phyloP scores from a whole-genome alignment of 2,329 filamentous ascomycete genomes.

The Botryotinia convoluta region DNA sequence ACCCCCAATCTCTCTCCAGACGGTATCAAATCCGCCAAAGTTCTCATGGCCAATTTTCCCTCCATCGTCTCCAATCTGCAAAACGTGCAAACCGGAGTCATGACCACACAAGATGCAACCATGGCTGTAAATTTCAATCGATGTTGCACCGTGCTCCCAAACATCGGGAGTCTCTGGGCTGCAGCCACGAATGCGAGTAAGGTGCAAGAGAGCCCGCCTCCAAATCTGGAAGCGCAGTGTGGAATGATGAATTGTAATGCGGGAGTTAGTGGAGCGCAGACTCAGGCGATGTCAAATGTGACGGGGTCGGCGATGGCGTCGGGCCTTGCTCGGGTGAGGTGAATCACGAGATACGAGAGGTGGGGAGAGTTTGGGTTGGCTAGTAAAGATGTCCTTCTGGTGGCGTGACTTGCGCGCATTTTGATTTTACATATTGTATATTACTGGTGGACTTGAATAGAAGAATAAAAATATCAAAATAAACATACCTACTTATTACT shows the following conservation, averaged over 20 bases:
- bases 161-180: constrained; percentile 23
- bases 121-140: constrained; percentile 27
- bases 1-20: constrained; percentile 18
- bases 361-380: not conserved
- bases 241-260: constrained; percentile 23
- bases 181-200: constrained; percentile 23
- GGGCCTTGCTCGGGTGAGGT: not conserved
- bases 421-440: not conserved
- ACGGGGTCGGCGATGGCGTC: not conserved
- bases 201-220: constrained; percentile 11
- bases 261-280: constrained; percentile 21
- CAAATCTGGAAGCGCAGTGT: constrained; percentile 24
- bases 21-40: constrained; percentile 23
- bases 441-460: not conserved
- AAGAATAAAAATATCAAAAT: not conserved
- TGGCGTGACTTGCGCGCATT: not conserved
- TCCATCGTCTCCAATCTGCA: constrained; percentile 26
- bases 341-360: too few relatives aligned
- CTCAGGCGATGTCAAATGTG: not conserved
- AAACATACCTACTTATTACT: not conserved
- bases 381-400: not conserved
- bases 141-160: constrained; percentile 27
- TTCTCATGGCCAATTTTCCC: constrained; percentile 28
- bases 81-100: constrained; percentile 21
- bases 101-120: constrained; percentile 25